Base-by-base conservation (phyloP, 305 asterid genomes). In the Solanum hybrid region DNA sequence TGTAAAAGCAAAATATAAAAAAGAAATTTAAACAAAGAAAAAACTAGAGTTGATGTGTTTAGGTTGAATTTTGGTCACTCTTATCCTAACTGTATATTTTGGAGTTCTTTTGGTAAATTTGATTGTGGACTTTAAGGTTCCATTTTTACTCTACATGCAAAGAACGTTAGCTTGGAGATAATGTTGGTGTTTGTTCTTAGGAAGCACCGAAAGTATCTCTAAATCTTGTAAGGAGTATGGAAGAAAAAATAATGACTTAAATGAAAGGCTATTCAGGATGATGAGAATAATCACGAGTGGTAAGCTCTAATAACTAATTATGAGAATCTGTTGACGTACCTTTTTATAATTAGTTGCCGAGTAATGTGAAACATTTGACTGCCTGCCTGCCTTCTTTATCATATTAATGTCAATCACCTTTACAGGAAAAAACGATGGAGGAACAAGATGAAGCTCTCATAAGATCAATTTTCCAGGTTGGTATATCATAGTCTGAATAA, bases 371-470 rank as follows among this genome's bases (percentile, higher is more conserved):
- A 69, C 60, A 37, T 26, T 60, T 86, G 88, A 5, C 24, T 11
- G 86, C 24, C 24, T 11, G 86, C 24, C 24, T 56, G 71, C 71
- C 86, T 81, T 81, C 14, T 81, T 81, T 42, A 76, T 35, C 78
- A 78, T 75, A 42, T 45, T 22, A 51, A 22, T 29, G 51, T 10
- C 60, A 7, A 45, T n/a, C 17, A 87, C 35, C 75, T n/a, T 78
- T 22, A 66, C 89, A 88, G 89, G 90, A 79, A 13, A 77, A 78
- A 10, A 88, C 26, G 34, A 34, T 60, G 87, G 76, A 45, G 87
- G 90, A 88, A 64, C 31, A 77, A 2, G 90, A 88, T 79, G 90
- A 88, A 88, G 87, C 87, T 88, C 87, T 36, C 15, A 79, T 88
- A 11, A 64, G 85, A 60, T 78, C 29, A 27, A 15, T 88, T 32